Evolutionary conservation across 2,329 filamentous ascomycete species (phyloP).

Genomic region (Cadophora sp.): DNA sequence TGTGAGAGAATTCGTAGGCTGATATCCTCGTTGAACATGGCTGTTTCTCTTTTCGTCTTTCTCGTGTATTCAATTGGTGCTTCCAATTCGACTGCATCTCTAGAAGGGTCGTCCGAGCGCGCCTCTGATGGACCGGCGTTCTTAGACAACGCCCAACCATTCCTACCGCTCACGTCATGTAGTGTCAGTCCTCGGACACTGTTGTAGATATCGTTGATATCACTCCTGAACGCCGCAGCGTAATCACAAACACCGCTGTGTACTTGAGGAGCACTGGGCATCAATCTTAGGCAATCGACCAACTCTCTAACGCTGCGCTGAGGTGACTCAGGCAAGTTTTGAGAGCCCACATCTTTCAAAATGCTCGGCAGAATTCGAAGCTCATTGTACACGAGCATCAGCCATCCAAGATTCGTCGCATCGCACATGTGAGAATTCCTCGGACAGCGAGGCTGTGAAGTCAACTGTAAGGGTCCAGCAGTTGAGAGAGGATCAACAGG

Average conservation of each 20-base stretch:
- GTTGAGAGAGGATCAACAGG: conserved; percentile 30
- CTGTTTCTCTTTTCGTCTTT: conserved; percentile 18
- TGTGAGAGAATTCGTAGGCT: conserved; percentile 51
- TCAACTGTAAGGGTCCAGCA: conserved; percentile 44
- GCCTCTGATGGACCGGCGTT: conserved; percentile 38
- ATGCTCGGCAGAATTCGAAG: conserved; percentile 53
- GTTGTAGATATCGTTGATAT: conserved; percentile 58
- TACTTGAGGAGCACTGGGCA: conserved; percentile 54
- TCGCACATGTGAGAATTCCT: conserved; percentile 59
- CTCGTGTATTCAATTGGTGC: conserved; percentile 24
- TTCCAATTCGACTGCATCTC: conserved; percentile 31
- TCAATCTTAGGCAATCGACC: conserved; percentile 51
- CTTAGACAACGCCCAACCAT: conserved; percentile 57
- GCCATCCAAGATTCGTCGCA: conserved; percentile 59
- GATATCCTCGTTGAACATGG: conserved; percentile 41
- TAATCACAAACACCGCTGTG: conserved; percentile 57
- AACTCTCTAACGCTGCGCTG: conserved; percentile 54
- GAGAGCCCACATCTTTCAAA: conserved; percentile 42
- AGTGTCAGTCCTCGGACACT: conserved; percentile 58
- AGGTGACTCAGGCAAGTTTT: conserved; percentile 38
- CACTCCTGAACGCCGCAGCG: conserved; percentile 53
- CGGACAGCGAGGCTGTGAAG: conserved; percentile 52
- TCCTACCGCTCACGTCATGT: conserved; percentile 55
- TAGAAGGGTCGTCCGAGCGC: conserved; percentile 22
- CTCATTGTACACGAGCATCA: conserved; percentile 59